A percentile compares a stretch with the other conserved stretches of the same genome.
phyloP scores from a whole-genome alignment of 106 monocot species.

The Allium fistulosum region DNA sequence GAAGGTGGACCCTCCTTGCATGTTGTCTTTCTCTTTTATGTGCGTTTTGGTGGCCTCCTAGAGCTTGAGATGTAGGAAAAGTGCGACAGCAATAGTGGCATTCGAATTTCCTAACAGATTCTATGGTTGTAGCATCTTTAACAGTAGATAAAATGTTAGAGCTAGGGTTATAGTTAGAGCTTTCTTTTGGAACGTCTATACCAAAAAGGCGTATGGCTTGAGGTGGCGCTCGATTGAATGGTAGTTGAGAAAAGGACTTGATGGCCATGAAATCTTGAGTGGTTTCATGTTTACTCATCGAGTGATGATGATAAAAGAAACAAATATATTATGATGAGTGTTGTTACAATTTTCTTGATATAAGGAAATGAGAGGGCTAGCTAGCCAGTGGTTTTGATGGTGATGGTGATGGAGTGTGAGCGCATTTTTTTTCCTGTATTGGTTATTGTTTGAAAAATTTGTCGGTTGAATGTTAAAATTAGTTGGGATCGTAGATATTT shows the following conservation, averaged over 20 bases:
- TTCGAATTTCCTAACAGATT: conserved; percentile 43
- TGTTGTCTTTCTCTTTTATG: conserved; percentile 75
- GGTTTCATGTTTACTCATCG: background rate
- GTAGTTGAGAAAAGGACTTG: conserved; percentile 55
- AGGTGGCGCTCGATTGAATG: conserved; percentile 26
- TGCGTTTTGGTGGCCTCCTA: conserved; percentile 83
- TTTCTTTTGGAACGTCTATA: conserved; percentile 43
- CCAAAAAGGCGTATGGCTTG: conserved; percentile 59
- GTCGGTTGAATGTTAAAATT: no score
- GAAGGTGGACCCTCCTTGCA: conserved; percentile 35
- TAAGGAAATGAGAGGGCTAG: no score
- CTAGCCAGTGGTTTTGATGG: no score
- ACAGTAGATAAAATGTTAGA: background rate
- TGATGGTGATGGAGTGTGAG: no score
- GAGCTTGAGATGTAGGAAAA: conserved; percentile 74
- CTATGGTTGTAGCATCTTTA: background rate
- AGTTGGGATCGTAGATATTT: no score
- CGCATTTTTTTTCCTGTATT: no score
- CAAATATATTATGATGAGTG: no score
- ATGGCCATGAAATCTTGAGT: conserved; percentile 15
- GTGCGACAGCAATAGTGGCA: conserved; percentile 77
- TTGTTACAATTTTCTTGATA: no score
- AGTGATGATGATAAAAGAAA: no score
- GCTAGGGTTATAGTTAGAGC: background rate
- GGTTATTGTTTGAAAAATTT: no score